Evolutionary conservation across 106 monocot species (phyloP).

Genomic region (Dioscorea zingiberensis): DNA sequence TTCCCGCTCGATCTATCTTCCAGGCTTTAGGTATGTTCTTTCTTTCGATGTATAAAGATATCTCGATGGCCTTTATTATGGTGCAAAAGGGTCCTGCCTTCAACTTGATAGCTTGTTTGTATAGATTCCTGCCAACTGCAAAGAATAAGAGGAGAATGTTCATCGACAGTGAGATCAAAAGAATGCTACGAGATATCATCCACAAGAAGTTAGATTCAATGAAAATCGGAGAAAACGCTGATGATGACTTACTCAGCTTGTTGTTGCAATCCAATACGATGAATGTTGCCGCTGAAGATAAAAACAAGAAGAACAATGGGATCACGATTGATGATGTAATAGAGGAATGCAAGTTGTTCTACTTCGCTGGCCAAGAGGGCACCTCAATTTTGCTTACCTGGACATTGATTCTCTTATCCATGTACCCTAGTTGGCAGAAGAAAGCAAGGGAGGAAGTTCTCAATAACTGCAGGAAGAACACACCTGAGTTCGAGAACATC

Average conservation of each 20-base stretch:
- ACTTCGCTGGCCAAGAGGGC: constrained; percentile 23
- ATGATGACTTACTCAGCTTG: constrained; percentile 14
- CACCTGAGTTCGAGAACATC: constrained; percentile 8
- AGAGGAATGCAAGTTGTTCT: constrained; percentile 33
- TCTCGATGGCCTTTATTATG: not conserved
- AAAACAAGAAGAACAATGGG: not conserved
- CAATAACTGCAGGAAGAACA: constrained; percentile 2
- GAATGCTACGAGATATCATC: constrained; percentile 27
- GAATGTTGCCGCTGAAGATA: not conserved
- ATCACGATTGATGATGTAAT: constrained; percentile 17
- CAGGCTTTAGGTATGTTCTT: constrained; percentile 16
- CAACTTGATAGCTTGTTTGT: not conserved
- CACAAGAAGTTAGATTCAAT: constrained; percentile 12
- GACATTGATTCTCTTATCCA: constrained; percentile 20
- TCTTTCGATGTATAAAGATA: not conserved
- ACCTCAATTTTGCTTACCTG: constrained; percentile 17
- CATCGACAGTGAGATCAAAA: constrained; percentile 1
- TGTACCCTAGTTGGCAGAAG: constrained; percentile 21
- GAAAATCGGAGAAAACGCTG: not conserved
- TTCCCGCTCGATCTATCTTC: not conserved
- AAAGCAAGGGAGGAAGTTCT: constrained; percentile 21
- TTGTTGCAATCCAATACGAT: constrained; percentile 3
- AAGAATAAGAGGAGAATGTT: not conserved
- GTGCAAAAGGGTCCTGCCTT: no score
- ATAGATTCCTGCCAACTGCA: not conserved